Percentiles rank a stretch among this genome's conserved stretches.
These are phyloP conservation scores for Cyclotella cryptica DNA, from an alignment of 108 stramenopile genomes.

Conservation along the genomic window DNA sequence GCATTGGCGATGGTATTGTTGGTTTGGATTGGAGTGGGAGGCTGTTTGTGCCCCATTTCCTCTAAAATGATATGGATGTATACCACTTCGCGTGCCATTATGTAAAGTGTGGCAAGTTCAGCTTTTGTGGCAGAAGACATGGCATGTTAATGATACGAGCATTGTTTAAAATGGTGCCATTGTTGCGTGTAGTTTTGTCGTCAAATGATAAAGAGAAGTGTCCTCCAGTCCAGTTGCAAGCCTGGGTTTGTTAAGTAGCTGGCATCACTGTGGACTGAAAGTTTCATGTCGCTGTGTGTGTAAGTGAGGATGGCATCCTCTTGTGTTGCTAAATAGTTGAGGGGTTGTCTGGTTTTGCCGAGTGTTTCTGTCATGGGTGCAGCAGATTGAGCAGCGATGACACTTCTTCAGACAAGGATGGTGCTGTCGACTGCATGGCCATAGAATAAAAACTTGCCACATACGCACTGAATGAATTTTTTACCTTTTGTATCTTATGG, in stretches of 20 bases:
- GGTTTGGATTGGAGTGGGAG: slow-evolving; percentile 29
- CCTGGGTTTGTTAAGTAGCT: not conserved
- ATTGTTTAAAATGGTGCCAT: slow-evolving; percentile 25
- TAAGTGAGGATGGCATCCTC: slow-evolving; percentile 38
- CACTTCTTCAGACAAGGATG: too few relatives aligned
- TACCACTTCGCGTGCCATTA: slow-evolving; percentile 42
- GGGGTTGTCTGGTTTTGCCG: slow-evolving; percentile 13
- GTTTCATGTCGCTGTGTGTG: slow-evolving; percentile 36
- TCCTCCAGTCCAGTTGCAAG: slow-evolving; percentile 41
- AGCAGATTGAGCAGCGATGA: too few relatives aligned
- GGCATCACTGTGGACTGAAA: not conserved
- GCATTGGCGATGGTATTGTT: slow-evolving; percentile 54
- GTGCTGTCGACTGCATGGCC: too few relatives aligned
- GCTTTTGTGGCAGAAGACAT: slow-evolving; percentile 50
- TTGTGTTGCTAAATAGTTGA: not conserved
- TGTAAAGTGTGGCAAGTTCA: slow-evolving; percentile 44
- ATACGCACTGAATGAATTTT: too few relatives aligned
- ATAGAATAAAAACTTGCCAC: too few relatives aligned
- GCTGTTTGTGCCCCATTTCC: slow-evolving; percentile 34
- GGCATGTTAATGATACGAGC: slow-evolving; percentile 29
- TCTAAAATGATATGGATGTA: slow-evolving; percentile 20
- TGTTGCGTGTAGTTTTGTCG: slow-evolving; percentile 12
- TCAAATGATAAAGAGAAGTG: slow-evolving; percentile 19
- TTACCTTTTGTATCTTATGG: too few relatives aligned
- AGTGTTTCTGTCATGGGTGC: slow-evolving; percentile 36